Conservation (phyloP, 2,329 filamentous ascomycete genomes). For the Cylindrodendrum hubeiense region DNA sequence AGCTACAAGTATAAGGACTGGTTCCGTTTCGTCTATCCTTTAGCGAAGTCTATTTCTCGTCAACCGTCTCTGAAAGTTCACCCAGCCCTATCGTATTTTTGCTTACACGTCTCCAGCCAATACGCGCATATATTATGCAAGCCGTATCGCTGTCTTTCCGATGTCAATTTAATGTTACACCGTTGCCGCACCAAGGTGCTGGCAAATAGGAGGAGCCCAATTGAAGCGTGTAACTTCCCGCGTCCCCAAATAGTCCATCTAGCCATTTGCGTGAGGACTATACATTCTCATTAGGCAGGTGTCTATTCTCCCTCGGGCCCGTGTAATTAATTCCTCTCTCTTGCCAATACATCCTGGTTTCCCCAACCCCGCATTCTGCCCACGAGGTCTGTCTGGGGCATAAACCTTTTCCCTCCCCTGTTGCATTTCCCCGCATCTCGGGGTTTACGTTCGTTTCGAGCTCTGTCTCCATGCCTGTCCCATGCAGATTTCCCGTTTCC, state of each 20-base stretch:
- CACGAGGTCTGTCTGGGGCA: neutral
- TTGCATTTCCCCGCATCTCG: slow-evolving; percentile 8
- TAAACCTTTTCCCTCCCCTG: slow-evolving; percentile 20
- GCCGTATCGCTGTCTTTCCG: neutral
- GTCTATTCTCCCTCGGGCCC: neutral
- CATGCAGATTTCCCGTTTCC: slow-evolving; percentile 1
- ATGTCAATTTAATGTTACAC: no score
- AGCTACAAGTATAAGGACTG: neutral
- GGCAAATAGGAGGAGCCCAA: neutral
- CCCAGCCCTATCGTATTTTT: no score
- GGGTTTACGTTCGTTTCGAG: slow-evolving; percentile 1
- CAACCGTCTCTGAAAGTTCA: no score
- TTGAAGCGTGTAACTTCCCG: neutral
- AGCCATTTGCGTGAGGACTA: no score
- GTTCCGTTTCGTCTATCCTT: neutral
- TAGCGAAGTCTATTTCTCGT: neutral
- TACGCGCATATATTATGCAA: neutral
- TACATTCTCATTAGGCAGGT: neutral
- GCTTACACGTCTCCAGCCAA: no score
- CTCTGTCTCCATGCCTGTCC: neutral
- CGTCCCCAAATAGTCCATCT: neutral
- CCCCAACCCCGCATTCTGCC: slow-evolving; percentile 17
- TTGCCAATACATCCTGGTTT: neutral
- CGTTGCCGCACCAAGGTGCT: neutral
- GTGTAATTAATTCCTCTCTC: neutral